Percentiles rank a stretch among this genome's conserved stretches.
Conservation (phyloP, 352 stramenopile genomes). For the Phytophthora meadii region DNA sequence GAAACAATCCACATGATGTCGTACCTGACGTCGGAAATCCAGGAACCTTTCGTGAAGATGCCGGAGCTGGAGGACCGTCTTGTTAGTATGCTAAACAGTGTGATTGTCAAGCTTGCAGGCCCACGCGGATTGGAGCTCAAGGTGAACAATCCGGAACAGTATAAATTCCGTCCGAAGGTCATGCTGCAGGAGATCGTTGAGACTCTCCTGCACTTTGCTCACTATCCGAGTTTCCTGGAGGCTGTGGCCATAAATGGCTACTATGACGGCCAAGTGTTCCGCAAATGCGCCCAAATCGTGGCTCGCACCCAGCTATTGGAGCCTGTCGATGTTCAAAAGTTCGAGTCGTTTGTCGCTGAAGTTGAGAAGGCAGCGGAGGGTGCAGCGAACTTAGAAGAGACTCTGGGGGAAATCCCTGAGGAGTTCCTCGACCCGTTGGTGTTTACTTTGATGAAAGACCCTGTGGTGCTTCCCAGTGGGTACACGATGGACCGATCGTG, state of each 20-base stretch:
- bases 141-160: conserved; percentile 97
- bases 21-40: conserved; percentile 95
- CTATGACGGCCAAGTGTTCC: conserved; percentile 79
- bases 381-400: conserved; percentile 69
- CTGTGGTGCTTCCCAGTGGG: conserved; percentile 93
- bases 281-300: conserved; percentile 75
- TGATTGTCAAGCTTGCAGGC: conserved; percentile 95
- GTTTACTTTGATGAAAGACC: conserved; percentile 97
- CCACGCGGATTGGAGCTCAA: conserved; percentile 95
- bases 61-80: conserved; percentile 94
- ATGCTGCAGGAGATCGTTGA: conserved; percentile 97
- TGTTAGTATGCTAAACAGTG: conserved; percentile 96
- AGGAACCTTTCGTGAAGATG: conserved; percentile 93
- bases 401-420: conserved; percentile 94
- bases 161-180: conserved; percentile 98
- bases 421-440: conserved; percentile 97
- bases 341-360: conserved; percentile 64
- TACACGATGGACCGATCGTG: conserved; percentile 93
- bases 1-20: conserved; percentile 99
- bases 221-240: conserved; percentile 90
- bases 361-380: conserved; percentile 58
- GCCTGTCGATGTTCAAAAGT: conserved; percentile 48
- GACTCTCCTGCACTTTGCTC: conserved; percentile 95
- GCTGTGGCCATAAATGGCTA: conserved; percentile 92
- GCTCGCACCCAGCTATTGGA: conserved; percentile 72